phyloP scores from a whole-genome alignment of 169 alveolate species.

The Eimeria maxima region DNA sequence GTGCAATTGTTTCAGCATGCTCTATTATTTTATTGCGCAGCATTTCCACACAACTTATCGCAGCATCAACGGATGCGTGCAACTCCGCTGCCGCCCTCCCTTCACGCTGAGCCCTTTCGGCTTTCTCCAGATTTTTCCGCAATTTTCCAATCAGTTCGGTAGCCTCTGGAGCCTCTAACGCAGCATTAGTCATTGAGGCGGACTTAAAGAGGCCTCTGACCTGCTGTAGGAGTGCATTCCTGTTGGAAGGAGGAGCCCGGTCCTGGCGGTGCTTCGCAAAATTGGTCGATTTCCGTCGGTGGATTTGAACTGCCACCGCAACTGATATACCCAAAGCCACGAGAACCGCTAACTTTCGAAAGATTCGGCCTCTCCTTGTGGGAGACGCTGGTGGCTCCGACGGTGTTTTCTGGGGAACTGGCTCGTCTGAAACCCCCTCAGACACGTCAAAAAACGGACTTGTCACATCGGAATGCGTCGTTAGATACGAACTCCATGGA shows the following conservation, averaged over 20 bases:
- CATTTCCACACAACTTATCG: neutral
- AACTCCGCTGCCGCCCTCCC: neutral
- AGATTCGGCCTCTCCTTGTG: neutral
- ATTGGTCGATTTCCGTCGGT: neutral
- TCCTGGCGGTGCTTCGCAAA: neutral
- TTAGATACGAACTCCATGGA: neutral
- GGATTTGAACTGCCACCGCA: constrained; percentile 20
- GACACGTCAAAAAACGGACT: neutral
- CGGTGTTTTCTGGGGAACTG: neutral
- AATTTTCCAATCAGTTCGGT: neutral
- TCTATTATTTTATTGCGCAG: neutral
- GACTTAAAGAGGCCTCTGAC: neutral
- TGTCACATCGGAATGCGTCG: neutral
- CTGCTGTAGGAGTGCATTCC: neutral
- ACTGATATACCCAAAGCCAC: constrained; percentile 16
- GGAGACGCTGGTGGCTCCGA: neutral
- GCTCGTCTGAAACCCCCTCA: neutral
- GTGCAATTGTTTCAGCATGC: neutral
- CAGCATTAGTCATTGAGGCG: neutral
- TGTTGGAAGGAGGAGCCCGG: neutral
- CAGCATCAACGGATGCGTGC: neutral
- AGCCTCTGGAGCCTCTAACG: neutral
- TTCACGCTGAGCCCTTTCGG: neutral
- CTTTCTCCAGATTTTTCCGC: neutral
- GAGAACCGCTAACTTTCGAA: neutral